Base-by-base conservation (phyloP, 805 yeast species). In the Lachancea quebecensis region DNA sequence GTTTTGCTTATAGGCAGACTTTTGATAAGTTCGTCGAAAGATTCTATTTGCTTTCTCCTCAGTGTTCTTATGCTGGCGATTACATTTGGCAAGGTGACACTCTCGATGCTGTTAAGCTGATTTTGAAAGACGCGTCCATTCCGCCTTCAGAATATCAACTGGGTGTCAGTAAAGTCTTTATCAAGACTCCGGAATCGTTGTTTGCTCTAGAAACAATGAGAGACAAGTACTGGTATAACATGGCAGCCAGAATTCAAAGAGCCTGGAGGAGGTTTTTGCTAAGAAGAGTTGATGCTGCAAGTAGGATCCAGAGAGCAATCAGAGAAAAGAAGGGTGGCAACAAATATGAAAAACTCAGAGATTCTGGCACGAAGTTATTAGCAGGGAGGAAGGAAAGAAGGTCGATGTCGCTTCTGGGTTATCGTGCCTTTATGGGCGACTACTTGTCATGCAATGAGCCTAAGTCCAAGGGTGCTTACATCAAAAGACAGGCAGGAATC, bases 201-300 rank as follows among this genome's bases (percentile, higher is more conserved):
- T 93, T 93, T 64, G 96, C 96, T 0, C 70, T 93, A 47, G 99
- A 93, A 67, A 91, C 87, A 56, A 81, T 91, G 91, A 79, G 98
- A 65, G 99, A 93, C 58, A 85, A 82, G 69, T 93, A 89, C 63
- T 93, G 99, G 98, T 91, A 88, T 59, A 87, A 86, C 56, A 93
- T 93, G 95, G 99, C 99, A 4, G 90, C 95, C 3, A 79, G 95
- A 57, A 91, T 93, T 55, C 99, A 93, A 71, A 79, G 97, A 53
- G 98, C 99, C 3, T 89, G 97, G 86, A 78, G 99, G 70, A 74
- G 86, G 56, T 86, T 83, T 60, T 69, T 81, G 50, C 81, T 80
- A 64, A 75, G 86, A 59, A 82, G 90, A 68, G 84, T 82, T 46
- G 95, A 87, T 57, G 89, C 95, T 18, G 97, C 96, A 1, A 79